Evolutionary conservation across 2,329 filamentous ascomycete species (phyloP).

Genomic region (Aspergillus sp.): DNA sequence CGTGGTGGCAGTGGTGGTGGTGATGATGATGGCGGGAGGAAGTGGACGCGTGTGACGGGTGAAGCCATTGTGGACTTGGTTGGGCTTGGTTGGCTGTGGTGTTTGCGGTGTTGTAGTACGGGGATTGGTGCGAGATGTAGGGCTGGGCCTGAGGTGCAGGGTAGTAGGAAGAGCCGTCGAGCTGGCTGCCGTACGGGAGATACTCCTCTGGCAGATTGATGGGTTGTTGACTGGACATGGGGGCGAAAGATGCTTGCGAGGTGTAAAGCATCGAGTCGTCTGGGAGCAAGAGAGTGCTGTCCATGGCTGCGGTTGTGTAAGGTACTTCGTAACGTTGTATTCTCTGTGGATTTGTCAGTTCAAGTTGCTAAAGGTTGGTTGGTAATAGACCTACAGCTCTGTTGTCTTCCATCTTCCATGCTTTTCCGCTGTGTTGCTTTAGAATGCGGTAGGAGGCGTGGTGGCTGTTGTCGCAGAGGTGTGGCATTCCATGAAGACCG

Average conservation of each 20-base stretch:
- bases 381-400: neutral
- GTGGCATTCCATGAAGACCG: neutral
- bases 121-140: neutral
- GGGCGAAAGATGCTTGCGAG: neutral
- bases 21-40: neutral
- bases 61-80: neutral
- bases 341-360: neutral
- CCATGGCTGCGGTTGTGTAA: conserved; percentile 1
- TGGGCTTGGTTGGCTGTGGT: neutral
- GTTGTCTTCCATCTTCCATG: conserved; percentile 6
- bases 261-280: conserved; percentile 8
- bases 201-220: conserved; percentile 1
- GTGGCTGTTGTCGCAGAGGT: neutral
- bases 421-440: neutral
- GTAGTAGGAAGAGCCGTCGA: neutral
- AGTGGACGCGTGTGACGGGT: neutral
- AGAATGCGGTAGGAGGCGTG: neutral
- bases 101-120: neutral
- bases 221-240: neutral
- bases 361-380: neutral
- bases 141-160: neutral
- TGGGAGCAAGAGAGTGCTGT: neutral
- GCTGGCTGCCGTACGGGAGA: neutral
- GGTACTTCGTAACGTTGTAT: neutral
- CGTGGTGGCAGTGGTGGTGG: neutral